A percentile compares a stretch with the other conserved stretches of the same genome.
These are phyloP conservation scores for Sordaria brevicollis DNA, from an alignment of 495 filamentous ascomycete species.

Conservation along the genomic window DNA sequence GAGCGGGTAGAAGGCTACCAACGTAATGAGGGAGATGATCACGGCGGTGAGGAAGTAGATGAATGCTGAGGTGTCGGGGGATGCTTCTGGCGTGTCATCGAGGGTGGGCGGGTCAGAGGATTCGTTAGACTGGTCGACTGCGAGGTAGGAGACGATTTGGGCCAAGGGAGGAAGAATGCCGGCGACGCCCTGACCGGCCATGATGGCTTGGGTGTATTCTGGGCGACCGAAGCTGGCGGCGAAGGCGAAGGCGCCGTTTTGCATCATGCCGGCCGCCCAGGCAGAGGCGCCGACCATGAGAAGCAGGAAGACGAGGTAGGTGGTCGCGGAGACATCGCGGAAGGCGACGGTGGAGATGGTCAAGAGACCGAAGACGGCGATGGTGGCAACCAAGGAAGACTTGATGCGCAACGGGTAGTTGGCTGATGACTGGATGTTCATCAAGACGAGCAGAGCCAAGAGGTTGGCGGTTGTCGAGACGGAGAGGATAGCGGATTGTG, in stretches of 20 bases:
- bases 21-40: conserved; percentile 42
- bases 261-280: conserved; percentile 71
- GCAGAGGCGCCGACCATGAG: conserved; percentile 70
- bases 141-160: conserved; percentile 73
- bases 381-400: conserved; percentile 61
- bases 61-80: conserved; percentile 59
- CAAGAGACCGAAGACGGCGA: conserved; percentile 59
- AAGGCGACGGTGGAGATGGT: conserved; percentile 68
- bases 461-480: conserved; percentile 78
- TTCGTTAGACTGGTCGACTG: conserved; percentile 36
- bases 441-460: conserved; percentile 57
- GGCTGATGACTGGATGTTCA: conserved; percentile 65
- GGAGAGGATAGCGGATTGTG: conserved; percentile 81
- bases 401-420: conserved; percentile 79
- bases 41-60: conserved; percentile 89
- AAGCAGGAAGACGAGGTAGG: conserved; percentile 76
- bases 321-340: conserved; percentile 43
- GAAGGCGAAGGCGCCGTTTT: conserved; percentile 92
- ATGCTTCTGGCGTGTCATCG: conserved; percentile 2
- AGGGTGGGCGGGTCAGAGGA: too few species aligned
- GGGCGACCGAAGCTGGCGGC: conserved; percentile 71
- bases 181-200: conserved; percentile 88
- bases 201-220: conserved; percentile 90
- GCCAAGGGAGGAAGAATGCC: conserved; percentile 84
- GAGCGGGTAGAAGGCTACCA: conserved; percentile 46